Evolutionary conservation across 345 rosid genomes (phyloP).

Genomic region (Aegle marmelos): DNA sequence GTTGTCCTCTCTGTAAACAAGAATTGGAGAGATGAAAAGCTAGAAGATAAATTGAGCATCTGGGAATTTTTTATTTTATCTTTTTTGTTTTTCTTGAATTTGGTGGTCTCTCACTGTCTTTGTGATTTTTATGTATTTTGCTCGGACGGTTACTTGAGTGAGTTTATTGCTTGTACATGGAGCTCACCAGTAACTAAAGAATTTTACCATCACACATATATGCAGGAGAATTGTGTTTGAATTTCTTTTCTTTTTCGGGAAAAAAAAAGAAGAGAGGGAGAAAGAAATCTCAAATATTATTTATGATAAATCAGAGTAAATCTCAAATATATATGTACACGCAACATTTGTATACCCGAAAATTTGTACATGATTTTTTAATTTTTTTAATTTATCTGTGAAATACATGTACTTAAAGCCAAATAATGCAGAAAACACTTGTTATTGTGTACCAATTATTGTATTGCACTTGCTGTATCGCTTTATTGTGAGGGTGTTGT

Average conservation of each 20-base stretch:
- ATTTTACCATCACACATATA: neutral
- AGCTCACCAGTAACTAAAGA: conserved; percentile 35
- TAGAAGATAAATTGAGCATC: neutral
- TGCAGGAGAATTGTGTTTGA: neutral
- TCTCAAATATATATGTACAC: neutral
- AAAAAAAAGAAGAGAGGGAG: neutral
- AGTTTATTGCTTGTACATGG: conserved; percentile 33
- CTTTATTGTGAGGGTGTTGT: no score
- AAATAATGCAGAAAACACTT: no score
- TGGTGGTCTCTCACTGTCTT: neutral
- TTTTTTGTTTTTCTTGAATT: neutral
- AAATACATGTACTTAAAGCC: no score
- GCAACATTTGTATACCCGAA: neutral
- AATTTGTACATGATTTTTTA: neutral
- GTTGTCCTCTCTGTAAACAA: conserved; percentile 97
- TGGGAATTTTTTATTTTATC: neutral
- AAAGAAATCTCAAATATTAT: neutral
- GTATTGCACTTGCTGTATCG: no score
- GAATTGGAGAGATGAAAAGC: conserved; percentile 56
- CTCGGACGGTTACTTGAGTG: conserved; percentile 38
- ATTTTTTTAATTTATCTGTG: neutral
- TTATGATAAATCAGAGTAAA: neutral
- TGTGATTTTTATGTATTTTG: conserved; percentile 22
- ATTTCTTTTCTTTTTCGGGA: neutral
- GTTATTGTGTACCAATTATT: no score